phyloP scores from a whole-genome alignment of 2,329 filamentous ascomycete genomes.

The Pseudocercospora vitis region DNA sequence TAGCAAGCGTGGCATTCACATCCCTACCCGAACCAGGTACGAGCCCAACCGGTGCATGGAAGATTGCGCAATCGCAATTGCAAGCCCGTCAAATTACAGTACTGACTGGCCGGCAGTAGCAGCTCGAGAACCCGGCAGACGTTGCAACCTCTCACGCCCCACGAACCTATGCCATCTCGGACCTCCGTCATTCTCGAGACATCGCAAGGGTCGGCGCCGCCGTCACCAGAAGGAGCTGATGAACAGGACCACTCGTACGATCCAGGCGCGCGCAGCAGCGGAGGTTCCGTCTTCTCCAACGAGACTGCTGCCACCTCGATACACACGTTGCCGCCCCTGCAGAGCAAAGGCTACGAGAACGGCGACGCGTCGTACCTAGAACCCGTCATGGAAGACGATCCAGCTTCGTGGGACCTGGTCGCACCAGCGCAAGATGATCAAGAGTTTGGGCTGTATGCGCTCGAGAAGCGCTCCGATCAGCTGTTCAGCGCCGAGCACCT shows the following conservation, averaged over 20 bases:
- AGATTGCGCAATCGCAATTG: slow-evolving; percentile 3
- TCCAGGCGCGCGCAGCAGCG: slow-evolving; percentile 36
- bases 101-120: slow-evolving; percentile 11
- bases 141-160: slow-evolving; percentile 9
- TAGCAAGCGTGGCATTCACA: slow-evolving; percentile 25
- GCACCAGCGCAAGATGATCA: slow-evolving; percentile 39
- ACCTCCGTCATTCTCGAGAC: slow-evolving; percentile 10
- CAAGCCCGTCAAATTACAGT: not conserved
- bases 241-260: slow-evolving; percentile 23
- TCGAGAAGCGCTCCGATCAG: slow-evolving; percentile 65
- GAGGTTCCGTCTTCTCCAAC: slow-evolving; percentile 38
- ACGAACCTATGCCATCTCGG: slow-evolving; percentile 15
- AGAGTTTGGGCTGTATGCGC: slow-evolving; percentile 47
- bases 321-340: slow-evolving; percentile 42
- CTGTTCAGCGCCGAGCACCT: slow-evolving; percentile 68
- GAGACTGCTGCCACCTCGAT: slow-evolving; percentile 41
- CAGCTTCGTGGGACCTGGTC: slow-evolving; percentile 56
- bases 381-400: slow-evolving; percentile 54
- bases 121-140: slow-evolving; percentile 5
- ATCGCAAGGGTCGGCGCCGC: slow-evolving; percentile 10
- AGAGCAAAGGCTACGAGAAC: slow-evolving; percentile 45
- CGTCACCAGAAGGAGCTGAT: slow-evolving; percentile 21
- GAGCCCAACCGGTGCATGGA: slow-evolving; percentile 5
- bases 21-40: slow-evolving; percentile 30
- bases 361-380: slow-evolving; percentile 46